Conservation (phyloP, 1,284 basidiomycete species). For the Takashimella koratensis region DNA sequence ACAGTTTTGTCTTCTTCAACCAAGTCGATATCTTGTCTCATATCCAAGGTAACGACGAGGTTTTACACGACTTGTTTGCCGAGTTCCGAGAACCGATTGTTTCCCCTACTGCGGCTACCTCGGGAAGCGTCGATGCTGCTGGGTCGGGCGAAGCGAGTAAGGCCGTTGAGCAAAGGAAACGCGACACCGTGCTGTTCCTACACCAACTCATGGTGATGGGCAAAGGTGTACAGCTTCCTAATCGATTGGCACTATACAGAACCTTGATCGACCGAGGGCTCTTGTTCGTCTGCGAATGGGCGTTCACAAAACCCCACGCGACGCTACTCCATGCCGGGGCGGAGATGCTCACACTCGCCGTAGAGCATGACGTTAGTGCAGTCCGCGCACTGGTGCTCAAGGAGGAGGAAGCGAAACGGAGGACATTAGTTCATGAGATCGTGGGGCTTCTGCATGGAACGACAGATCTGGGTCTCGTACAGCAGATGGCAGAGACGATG, state of each 20-base stretch:
- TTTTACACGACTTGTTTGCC: conserved; percentile 73
- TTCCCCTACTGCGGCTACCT: background rate
- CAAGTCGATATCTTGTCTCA: conserved; percentile 96
- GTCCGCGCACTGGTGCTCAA: conserved; percentile 79
- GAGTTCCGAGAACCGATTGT: conserved; percentile 61
- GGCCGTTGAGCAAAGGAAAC: conserved; percentile 41
- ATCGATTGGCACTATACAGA: conserved; percentile 83
- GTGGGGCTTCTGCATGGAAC: conserved; percentile 73
- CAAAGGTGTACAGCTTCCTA: conserved; percentile 88
- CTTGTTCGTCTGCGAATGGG: conserved; percentile 88
- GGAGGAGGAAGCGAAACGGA: conserved; percentile 59
- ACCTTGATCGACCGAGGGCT: conserved; percentile 83
- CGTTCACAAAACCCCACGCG: conserved; percentile 56
- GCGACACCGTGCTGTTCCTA: conserved; percentile 76
- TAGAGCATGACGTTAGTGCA: conserved; percentile 88
- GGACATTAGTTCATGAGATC: conserved; percentile 68
- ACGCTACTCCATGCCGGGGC: conserved; percentile 73
- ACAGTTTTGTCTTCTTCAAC: conserved; percentile 97
- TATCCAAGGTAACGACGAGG: conserved; percentile 70
- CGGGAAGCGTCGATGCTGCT: background rate
- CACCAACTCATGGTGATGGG: conserved; percentile 94
- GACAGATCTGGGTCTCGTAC: conserved; percentile 80
- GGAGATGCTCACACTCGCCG: conserved; percentile 77
- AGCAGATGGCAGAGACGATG: conserved; percentile 85
- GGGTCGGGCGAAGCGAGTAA: background rate